Evolutionary conservation across 305 asterid species (phyloP), one percentile per base, ranked within the genome.

Genomic region (Fraxinus xanthoxyloides): DNA sequence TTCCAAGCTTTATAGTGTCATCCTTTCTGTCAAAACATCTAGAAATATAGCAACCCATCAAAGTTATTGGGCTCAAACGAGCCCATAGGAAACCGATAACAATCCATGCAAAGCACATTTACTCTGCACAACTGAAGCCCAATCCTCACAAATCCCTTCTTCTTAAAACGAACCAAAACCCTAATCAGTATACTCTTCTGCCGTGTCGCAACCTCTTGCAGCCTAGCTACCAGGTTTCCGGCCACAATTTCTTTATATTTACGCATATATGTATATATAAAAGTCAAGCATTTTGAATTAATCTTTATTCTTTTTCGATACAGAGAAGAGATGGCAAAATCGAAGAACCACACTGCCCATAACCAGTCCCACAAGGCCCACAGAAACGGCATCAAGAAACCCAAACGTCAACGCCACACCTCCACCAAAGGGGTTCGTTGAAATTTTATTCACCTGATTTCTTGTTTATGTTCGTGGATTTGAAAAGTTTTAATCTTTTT

Each of bases 291-390:
- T 59, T 56, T 59, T 59, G 30, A 59, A 19, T 2, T 4, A 21
- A 59, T 59, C 69, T 2, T 59, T 59, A 0, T 59, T 59, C 0
- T 59, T 59, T 21, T 59, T 13, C 26, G 28, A 0, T 59, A 72
- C 10, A 31, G 32, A 72, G 74, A 35, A 28, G 76, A 15, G 63
- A 85, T 85, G 88, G 88, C 88, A 72, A 85, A 85, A 46, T 85
- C 86, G 82, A 85, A 85, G 86, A 86, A 86, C 28, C 87, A 87
- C 89, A 87, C 89, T 2, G 89, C 89, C 1, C 89, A 87, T 79
- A 87, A 87, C 72, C 89, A 30, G 32, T 30, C 32, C 32, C 61
- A 17, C 23, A 2, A 84, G 81, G 87, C 89, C 32, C 87, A 87
- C 85, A 79, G 17, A 81, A 87, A 87, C 69, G 87, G 89, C 54